Evolutionary conservation across 2,329 filamentous ascomycete species (phyloP).

Genomic region (Thielaviopsis musarum): DNA sequence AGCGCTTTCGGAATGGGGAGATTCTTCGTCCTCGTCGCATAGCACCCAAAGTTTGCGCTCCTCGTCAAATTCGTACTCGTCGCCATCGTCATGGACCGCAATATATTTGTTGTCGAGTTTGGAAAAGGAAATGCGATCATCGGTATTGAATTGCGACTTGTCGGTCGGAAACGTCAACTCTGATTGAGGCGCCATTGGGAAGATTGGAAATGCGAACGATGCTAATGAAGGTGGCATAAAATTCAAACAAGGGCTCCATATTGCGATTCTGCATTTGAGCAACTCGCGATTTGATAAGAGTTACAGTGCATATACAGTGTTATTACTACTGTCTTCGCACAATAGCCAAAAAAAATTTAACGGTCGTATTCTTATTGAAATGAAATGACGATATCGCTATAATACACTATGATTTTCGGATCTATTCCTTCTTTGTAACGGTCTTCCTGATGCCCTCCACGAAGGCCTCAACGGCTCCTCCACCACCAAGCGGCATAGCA

Average conservation of each 20-base stretch:
- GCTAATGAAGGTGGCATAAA: neutral
- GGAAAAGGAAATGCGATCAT: conserved; percentile 78
- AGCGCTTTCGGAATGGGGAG: conserved; percentile 13
- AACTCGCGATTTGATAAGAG: neutral
- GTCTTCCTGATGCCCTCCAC: conserved; percentile 73
- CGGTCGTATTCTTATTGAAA: too few species aligned
- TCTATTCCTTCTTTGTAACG: conserved; percentile 25
- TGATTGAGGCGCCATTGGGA: conserved; percentile 3
- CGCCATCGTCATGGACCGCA: conserved; percentile 67
- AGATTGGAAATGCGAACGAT: neutral
- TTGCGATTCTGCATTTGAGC: neutral
- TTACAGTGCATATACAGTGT: neutral
- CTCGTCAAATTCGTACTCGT: conserved; percentile 69
- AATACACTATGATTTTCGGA: neutral
- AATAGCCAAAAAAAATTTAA: too few species aligned
- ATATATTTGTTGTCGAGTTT: conserved; percentile 66
- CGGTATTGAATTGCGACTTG: conserved; percentile 52
- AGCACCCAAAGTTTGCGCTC: conserved; percentile 60
- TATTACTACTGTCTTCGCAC: neutral
- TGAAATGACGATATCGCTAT: neutral
- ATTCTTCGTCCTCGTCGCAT: conserved; percentile 25
- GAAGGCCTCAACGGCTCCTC: conserved; percentile 80
- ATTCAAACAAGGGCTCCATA: neutral
- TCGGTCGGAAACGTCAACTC: conserved; percentile 35
- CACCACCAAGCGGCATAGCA: conserved; percentile 71